Base-by-base conservation (phyloP, 192 early-diverging fungal genomes). In the Tieghemiomyces parasiticus region DNA sequence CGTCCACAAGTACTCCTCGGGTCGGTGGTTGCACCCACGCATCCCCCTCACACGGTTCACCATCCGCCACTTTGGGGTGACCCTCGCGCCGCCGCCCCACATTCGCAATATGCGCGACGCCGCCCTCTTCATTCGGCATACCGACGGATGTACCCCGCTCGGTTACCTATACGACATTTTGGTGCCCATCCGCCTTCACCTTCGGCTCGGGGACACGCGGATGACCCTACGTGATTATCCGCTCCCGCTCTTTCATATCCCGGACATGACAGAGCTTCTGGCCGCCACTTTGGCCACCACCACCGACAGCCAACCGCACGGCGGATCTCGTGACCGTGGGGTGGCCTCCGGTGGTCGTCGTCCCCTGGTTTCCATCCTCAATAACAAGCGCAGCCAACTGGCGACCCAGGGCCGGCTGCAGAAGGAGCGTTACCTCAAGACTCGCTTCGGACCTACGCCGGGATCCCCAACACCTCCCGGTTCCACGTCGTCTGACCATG, bases 181-280 rank as follows among this genome's bases (percentile, higher is more conserved):
- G 48, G 62, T 70, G 10, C 75, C 75, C 0, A 64, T 64, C 35
- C 69, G 68, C n/a, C 30, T 74, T 44, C 69, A 71, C 16, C 47
- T 77, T 25, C 71, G 71, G 44, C 62, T 70, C 46, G 75, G 75
- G 16, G 65, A 71, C 16, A 65, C 71, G 16, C 58, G 62, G 16
- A 67, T 71, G 70, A 70, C 71, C 35, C 59, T 77, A 58, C 71
- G 75, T 46, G 70, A 77, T 53, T 74, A 72, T 33, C 75, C 75
- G 16, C 72, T 77, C 35, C 75, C 75, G 20, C 49, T 77, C 58
- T 67, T 74, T 35, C 56, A 67, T 19, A 72, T 77, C 29, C 75
- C 75, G 0, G 71, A 75, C 53, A 58, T 58, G 4, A 58, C 32
- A n/a, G 22, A 35, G n/a, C 34, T 58, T n/a, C 19, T 58, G 3